Conservation (phyloP, 2,329 filamentous ascomycete genomes). For the Sporothrix pallida region DNA sequence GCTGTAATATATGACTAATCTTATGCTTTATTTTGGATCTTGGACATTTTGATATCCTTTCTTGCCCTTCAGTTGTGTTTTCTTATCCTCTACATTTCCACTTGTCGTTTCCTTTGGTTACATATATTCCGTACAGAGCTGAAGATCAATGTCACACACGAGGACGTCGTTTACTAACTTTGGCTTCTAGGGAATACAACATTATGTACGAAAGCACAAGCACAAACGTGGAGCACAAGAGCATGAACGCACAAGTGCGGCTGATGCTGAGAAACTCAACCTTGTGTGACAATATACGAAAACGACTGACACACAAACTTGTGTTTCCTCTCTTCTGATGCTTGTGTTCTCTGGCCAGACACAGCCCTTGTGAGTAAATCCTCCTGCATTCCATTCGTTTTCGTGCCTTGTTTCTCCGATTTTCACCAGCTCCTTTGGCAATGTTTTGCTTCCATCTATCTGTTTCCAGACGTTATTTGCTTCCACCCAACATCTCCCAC, state of each 20-base stretch:
- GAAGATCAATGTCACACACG: no score
- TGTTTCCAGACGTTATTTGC: no score
- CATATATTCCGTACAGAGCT: no score
- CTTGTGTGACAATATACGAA: not conserved
- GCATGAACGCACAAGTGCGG: not conserved
- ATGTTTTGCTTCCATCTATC: no score
- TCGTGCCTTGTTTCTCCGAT: not conserved
- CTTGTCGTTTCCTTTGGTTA: no score
- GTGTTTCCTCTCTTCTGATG: not conserved
- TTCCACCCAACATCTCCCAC: not conserved
- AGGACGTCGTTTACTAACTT: not conserved
- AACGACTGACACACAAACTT: not conserved
- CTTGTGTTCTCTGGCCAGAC: not conserved
- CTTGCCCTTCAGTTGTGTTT: not conserved
- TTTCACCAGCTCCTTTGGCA: not conserved
- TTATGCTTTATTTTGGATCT: not conserved
- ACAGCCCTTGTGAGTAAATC: not conserved
- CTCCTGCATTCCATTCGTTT: not conserved
- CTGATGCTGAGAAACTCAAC: not conserved
- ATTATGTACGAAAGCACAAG: not conserved
- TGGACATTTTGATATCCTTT: not conserved
- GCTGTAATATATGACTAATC: slow-evolving; percentile 8
- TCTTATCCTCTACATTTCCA: no score
- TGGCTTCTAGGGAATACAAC: not conserved
- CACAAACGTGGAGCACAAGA: not conserved